Evolutionary conservation across 192 early-diverging fungal genomes (phyloP).

Genomic region (Backusella sp.): DNA sequence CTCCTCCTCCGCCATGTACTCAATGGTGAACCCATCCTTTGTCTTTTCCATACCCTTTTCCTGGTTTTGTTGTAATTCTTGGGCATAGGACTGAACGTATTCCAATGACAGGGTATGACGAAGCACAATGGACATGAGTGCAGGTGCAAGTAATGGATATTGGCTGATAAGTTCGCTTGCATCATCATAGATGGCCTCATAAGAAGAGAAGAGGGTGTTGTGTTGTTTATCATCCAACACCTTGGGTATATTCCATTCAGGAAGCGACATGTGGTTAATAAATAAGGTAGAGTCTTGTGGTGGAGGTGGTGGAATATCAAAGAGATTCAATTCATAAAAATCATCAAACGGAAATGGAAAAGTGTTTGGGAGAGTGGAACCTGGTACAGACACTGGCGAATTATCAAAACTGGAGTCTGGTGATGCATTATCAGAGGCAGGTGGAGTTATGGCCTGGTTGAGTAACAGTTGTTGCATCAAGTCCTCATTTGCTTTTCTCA

Average conservation of each 20-base stretch:
- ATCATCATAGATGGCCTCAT: constrained; percentile 5
- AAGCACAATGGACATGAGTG: constrained; percentile 33
- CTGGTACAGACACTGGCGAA: neutral
- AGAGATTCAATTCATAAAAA: constrained; percentile 2
- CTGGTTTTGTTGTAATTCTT: neutral
- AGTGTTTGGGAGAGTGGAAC: neutral
- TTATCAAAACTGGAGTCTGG: neutral
- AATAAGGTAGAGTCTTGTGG: neutral
- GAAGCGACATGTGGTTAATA: neutral
- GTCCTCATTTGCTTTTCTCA: constrained; percentile 9
- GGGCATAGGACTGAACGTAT: constrained; percentile 1
- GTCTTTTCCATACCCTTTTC: neutral
- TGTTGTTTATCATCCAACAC: constrained; percentile 10
- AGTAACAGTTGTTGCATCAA: neutral
- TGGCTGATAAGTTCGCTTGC: neutral
- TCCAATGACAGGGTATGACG: constrained; percentile 21
- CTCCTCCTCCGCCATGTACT: neutral
- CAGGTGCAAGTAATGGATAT: constrained; percentile 31
- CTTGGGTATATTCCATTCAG: constrained; percentile 12
- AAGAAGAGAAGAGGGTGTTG: neutral
- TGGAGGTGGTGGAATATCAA: neutral
- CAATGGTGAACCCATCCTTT: neutral
- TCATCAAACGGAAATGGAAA: constrained; percentile 1
- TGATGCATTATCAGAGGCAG: neutral
- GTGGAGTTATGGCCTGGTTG: neutral